Percentiles rank a stretch among this genome's conserved stretches.
Evolutionary conservation across 139 green algal genomes (phyloP).

Genomic region (Chlamydomonas urium): DNA sequence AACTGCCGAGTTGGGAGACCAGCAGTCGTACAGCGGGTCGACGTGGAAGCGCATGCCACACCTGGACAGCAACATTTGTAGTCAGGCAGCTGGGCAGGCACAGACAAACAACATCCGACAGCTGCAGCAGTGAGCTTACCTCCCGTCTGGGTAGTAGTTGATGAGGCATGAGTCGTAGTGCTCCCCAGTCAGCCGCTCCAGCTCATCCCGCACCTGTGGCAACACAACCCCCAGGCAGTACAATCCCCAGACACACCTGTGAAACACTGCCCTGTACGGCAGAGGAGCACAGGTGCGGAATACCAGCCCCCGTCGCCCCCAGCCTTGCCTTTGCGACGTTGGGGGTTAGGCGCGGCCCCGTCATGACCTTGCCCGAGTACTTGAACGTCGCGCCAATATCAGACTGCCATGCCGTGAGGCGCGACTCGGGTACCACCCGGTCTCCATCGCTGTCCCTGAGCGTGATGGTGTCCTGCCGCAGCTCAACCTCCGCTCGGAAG

Average conservation of each 20-base stretch:
- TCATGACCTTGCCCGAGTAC: constrained; percentile 51
- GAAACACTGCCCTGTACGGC: no score
- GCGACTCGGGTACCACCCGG: constrained; percentile 21
- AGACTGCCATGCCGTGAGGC: constrained; percentile 42
- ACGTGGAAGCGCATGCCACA: constrained; percentile 52
- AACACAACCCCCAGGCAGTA: no score
- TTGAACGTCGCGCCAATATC: constrained; percentile 43
- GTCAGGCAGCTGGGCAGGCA: not conserved
- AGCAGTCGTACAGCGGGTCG: constrained; percentile 42
- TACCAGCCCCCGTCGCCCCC: no score
- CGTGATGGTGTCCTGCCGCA: constrained; percentile 34
- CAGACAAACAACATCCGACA: not conserved
- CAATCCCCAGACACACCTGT: no score
- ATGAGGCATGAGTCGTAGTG: constrained; percentile 42
- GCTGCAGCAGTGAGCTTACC: not conserved
- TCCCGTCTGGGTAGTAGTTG: constrained; percentile 44
- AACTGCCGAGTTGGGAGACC: constrained; percentile 33
- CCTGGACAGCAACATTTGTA: constrained; percentile 13
- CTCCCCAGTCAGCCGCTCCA: constrained; percentile 12
- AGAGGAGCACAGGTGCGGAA: no score
- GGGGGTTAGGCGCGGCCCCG: no score
- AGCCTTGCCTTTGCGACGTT: no score
- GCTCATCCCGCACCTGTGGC: constrained; percentile 30
- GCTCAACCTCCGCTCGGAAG: constrained; percentile 30
- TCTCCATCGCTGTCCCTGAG: constrained; percentile 28